phyloP scores from a whole-genome alignment of 371 early-diverging fungal genomes.

The Catenaria anguillulae region DNA sequence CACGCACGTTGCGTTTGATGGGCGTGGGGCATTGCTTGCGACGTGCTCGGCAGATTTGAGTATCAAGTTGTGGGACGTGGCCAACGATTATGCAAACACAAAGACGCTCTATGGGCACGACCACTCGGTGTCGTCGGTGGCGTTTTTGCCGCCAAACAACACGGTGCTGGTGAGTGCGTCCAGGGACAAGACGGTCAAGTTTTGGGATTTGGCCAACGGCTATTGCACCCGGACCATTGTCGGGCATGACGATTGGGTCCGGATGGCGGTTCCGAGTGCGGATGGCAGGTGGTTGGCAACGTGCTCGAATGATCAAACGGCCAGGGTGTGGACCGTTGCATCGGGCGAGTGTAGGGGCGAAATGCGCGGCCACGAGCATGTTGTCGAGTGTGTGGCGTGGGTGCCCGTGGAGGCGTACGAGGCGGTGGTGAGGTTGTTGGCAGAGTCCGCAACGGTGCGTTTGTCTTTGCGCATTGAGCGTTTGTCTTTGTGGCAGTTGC shows the following conservation, averaged over 20 bases:
- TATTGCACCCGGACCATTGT: slow-evolving; percentile 15
- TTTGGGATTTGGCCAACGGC: slow-evolving; percentile 78
- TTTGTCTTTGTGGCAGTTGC: not conserved
- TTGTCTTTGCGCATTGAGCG: no score
- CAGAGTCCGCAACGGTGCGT: not conserved
- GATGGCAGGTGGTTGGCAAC: slow-evolving; percentile 59
- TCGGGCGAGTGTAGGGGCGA: slow-evolving; percentile 62
- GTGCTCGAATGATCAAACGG: slow-evolving; percentile 68
- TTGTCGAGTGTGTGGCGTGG: slow-evolving; percentile 80
- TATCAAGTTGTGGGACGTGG: slow-evolving; percentile 77
- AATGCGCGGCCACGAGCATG: slow-evolving; percentile 80
- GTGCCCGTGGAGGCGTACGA: slow-evolving; percentile 51
- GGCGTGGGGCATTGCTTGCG: slow-evolving; percentile 43
- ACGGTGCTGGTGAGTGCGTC: slow-evolving; percentile 55
- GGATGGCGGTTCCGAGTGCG: slow-evolving; percentile 44
- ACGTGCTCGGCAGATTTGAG: slow-evolving; percentile 80
- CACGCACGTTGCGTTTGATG: slow-evolving; percentile 62
- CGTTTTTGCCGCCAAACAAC: slow-evolving; percentile 49
- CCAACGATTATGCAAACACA: slow-evolving; percentile 68
- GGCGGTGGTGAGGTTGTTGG: slow-evolving; percentile 45
- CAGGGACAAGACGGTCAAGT: slow-evolving; percentile 71
- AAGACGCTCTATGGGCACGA: slow-evolving; percentile 81
- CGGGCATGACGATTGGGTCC: slow-evolving; percentile 59
- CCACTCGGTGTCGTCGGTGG: slow-evolving; percentile 72
- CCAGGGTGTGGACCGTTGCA: slow-evolving; percentile 61